Percentiles rank a stretch among this genome's conserved stretches.
Evolutionary conservation across 108 stramenopile genomes (phyloP).

Genomic region (Skeletonema grethae): DNA sequence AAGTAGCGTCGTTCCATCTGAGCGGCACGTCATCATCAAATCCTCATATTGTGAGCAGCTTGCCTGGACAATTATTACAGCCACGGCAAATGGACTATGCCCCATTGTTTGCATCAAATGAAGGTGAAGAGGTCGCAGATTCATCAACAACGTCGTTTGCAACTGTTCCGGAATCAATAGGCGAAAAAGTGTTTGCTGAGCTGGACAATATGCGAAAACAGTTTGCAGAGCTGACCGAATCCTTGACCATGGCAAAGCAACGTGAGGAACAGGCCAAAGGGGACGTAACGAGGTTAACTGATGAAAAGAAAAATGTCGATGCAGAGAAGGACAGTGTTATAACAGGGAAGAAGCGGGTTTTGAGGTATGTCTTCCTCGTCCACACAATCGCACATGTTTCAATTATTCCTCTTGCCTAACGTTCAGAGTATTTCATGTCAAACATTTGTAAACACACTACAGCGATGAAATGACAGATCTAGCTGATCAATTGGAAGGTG

Average conservation of each 20-base stretch:
- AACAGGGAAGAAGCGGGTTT: constrained; percentile 13
- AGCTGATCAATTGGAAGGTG: constrained; percentile 34
- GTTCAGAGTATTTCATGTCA: background rate
- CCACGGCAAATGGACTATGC: background rate
- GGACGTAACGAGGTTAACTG: background rate
- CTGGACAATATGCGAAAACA: constrained; percentile 24
- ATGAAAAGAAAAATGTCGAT: constrained; percentile 20
- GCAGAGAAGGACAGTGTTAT: constrained; percentile 20
- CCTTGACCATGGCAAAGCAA: constrained; percentile 14
- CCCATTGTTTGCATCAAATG: background rate
- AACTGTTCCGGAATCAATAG: constrained; percentile 20
- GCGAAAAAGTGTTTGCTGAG: background rate
- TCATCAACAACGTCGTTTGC: background rate
- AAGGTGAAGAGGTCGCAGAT: background rate
- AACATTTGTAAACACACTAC: background rate
- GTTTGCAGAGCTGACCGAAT: constrained; percentile 27
- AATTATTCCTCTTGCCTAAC: background rate
- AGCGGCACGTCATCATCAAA: background rate
- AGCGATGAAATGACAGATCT: constrained; percentile 33
- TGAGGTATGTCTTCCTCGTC: constrained; percentile 10
- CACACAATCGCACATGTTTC: background rate
- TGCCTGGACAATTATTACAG: background rate
- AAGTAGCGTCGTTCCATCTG: background rate
- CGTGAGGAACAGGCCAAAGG: constrained; percentile 29
- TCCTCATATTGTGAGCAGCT: background rate